These are phyloP conservation scores for Aspergillus aculeatus DNA, from an alignment of 2,329 filamentous ascomycete genomes.

Conservation along the genomic window DNA sequence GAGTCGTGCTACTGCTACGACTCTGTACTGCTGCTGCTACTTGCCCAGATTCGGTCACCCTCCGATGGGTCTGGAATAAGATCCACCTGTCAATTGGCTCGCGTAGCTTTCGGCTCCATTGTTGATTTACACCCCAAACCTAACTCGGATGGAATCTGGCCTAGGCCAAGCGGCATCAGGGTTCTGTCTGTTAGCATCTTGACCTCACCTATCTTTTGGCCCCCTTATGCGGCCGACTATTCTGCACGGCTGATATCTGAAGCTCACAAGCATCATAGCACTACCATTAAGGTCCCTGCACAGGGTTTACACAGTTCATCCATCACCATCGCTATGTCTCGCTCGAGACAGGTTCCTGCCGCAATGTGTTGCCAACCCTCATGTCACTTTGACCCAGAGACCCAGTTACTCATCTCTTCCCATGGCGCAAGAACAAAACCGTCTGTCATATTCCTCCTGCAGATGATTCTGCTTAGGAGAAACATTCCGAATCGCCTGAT, in stretches of 20 bases:
- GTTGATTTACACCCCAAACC: background rate
- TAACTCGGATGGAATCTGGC: background rate
- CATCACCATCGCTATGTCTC: background rate
- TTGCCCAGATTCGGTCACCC: background rate
- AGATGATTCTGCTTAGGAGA: background rate
- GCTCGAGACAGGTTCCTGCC: too few species aligned
- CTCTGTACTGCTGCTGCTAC: background rate
- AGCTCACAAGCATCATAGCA: background rate
- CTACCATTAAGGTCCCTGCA: background rate
- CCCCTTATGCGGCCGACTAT: background rate
- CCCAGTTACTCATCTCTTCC: background rate
- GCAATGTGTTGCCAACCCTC: background rate
- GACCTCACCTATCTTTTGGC: background rate
- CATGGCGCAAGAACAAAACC: background rate
- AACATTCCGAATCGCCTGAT: background rate
- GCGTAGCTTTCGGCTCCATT: background rate
- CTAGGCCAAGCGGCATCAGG: background rate
- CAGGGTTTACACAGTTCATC: background rate
- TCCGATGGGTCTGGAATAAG: background rate
- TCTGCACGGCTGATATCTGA: background rate
- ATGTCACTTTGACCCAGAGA: background rate
- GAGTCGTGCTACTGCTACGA: background rate
- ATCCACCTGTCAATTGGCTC: conserved; percentile 5
- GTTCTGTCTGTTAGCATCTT: background rate
- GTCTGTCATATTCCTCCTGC: background rate